phyloP scores from a whole-genome alignment of 2,329 filamentous ascomycete species.

The Penicillium sp. region DNA sequence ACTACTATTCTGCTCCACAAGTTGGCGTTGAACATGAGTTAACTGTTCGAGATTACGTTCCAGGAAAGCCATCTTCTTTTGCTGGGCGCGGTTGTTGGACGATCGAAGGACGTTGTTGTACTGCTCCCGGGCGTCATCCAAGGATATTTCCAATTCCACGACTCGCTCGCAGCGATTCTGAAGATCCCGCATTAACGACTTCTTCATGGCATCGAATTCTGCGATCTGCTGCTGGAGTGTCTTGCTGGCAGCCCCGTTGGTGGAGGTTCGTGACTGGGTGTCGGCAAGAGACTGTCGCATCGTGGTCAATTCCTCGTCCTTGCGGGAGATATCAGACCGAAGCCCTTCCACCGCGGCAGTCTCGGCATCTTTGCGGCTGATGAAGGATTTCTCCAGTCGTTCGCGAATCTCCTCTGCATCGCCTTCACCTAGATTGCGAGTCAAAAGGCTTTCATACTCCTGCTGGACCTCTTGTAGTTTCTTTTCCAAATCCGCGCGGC shows the following conservation, averaged over 20 bases:
- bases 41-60: constrained; percentile 97
- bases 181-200: constrained; percentile 95
- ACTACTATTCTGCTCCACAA: constrained; percentile 94
- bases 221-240: constrained; percentile 96
- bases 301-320: constrained; percentile 73
- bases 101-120: constrained; percentile 97
- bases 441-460: constrained; percentile 77
- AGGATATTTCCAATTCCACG: constrained; percentile 93
- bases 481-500: constrained; percentile 69
- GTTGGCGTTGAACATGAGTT: constrained; percentile 91
- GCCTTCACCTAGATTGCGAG: constrained; percentile 67
- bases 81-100: constrained; percentile 95
- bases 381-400: constrained; percentile 68
- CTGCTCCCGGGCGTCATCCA: constrained; percentile 95
- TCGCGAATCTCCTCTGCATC: constrained; percentile 82
- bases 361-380: constrained; percentile 67
- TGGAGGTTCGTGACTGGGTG: constrained; percentile 48
- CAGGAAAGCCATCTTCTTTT: constrained; percentile 99
- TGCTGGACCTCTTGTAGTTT: constrained; percentile 67
- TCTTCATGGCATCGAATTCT: constrained; percentile 99
- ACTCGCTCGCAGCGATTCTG: constrained; percentile 98
- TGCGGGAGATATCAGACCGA: constrained; percentile 67
- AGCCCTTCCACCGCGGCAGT: constrained; percentile 69
- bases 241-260: constrained; percentile 61
- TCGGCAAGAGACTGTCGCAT: constrained; percentile 77